Percentiles rank a stretch among this genome's conserved stretches.
Evolutionary conservation across 2,329 filamentous ascomycete genomes (phyloP).

Genomic region (Penicillium glabrum): DNA sequence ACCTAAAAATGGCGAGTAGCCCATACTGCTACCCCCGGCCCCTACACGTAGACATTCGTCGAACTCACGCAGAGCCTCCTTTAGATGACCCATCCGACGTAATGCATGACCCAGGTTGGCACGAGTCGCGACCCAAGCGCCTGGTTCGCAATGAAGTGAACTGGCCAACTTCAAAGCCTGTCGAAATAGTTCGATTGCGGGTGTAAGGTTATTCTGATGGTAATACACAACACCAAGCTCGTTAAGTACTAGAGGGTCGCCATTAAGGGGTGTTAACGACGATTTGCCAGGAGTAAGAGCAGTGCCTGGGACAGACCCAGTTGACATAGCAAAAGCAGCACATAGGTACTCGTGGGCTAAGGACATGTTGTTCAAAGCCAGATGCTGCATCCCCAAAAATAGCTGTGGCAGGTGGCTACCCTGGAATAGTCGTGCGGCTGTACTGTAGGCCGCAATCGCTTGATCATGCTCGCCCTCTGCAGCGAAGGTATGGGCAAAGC

Average conservation of each 20-base stretch:
- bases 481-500: conserved; percentile 97
- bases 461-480: conserved; percentile 98
- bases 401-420: conserved; percentile 94
- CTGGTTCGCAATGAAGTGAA: conserved; percentile 77
- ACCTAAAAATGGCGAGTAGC: conserved; percentile 67
- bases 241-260: conserved; percentile 85
- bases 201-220: conserved; percentile 76
- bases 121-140: conserved; percentile 78
- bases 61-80: conserved; percentile 75
- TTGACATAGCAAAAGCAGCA: conserved; percentile 70
- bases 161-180: conserved; percentile 74
- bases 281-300: conserved; percentile 23
- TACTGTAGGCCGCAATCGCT: conserved; percentile 95
- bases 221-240: conserved; percentile 97
- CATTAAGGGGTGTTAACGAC: conserved; percentile 31
- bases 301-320: conserved; percentile 36
- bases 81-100: conserved; percentile 67
- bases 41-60: conserved; percentile 83
- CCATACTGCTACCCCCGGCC: conserved; percentile 69
- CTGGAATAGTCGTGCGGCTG: conserved; percentile 90
- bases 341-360: conserved; percentile 93
- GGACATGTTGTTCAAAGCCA: conserved; percentile 91
- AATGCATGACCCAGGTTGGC: conserved; percentile 90
- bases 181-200: conserved; percentile 75
- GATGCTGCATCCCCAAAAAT: conserved; percentile 97